Evolutionary conservation across 345 rosid genomes (phyloP).

Genomic region (Psidium guajava): DNA sequence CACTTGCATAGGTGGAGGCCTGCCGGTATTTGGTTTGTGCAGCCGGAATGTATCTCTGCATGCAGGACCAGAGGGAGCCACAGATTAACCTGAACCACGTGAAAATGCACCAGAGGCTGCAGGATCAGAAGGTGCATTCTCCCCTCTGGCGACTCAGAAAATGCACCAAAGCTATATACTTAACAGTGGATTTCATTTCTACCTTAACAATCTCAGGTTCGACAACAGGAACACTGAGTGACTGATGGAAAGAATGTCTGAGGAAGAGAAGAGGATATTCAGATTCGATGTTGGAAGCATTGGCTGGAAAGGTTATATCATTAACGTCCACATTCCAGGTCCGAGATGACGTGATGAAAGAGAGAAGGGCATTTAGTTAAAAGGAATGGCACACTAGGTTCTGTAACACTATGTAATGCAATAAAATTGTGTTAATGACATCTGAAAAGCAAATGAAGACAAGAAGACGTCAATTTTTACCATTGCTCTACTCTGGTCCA

Average conservation of each 20-base stretch:
- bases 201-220: conserved; percentile 26
- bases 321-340: conserved; percentile 60
- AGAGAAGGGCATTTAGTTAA: neutral
- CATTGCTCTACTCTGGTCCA: neutral
- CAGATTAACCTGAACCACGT: conserved; percentile 52
- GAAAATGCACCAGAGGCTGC: conserved; percentile 42
- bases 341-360: conserved; percentile 54
- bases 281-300: conserved; percentile 61
- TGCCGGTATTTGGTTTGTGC: conserved; percentile 92
- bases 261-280: conserved; percentile 55
- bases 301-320: conserved; percentile 62
- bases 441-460: no score
- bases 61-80: conserved; percentile 52
- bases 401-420: no score
- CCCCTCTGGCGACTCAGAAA: conserved; percentile 31
- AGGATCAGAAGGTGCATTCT: conserved; percentile 49
- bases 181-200: no score
- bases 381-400: neutral
- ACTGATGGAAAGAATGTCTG: conserved; percentile 71
- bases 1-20: conserved; percentile 99
- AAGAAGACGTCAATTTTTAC: neutral
- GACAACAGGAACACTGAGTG: conserved; percentile 70
- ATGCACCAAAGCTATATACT: no score
- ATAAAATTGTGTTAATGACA: no score
- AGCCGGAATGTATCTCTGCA: conserved; percentile 84